Conservation (phyloP, 106 monocot genomes). For the Dendrobium nobile region DNA sequence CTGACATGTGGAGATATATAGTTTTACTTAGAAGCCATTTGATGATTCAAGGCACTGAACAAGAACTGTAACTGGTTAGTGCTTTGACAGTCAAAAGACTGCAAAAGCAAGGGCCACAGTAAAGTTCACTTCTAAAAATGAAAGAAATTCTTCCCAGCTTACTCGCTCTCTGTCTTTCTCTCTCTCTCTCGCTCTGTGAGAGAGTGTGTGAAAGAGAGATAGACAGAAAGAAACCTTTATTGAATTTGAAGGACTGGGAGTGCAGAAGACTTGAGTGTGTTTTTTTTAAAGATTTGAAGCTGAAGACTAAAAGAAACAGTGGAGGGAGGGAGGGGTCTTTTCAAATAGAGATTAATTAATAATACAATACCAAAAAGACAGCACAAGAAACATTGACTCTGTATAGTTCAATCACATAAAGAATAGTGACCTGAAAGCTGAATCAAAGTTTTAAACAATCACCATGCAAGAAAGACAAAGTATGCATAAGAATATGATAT, state of each 20-base stretch:
- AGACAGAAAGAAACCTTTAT: not conserved
- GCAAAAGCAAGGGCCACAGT: not conserved
- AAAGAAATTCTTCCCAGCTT: not conserved
- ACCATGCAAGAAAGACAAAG: not conserved
- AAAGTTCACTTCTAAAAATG: not conserved
- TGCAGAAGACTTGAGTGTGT: not conserved
- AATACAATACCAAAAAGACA: too few species aligned
- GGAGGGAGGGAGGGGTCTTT: too few species aligned
- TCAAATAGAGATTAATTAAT: too few species aligned
- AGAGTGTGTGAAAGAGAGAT: too few species aligned
- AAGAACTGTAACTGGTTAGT: too few species aligned
- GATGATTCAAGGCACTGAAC: too few species aligned
- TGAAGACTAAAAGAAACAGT: not conserved
- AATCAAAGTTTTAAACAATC: not conserved
- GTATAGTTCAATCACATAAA: conserved; percentile 31
- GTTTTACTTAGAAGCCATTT: too few species aligned
- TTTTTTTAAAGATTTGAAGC: conserved; percentile 1
- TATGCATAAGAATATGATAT: not conserved
- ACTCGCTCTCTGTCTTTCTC: too few species aligned
- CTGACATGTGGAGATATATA: too few species aligned
- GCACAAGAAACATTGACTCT: too few species aligned
- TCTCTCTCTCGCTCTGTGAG: too few species aligned
- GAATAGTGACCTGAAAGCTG: not conserved
- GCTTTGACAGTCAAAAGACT: not conserved
- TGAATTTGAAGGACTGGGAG: not conserved